Base-by-base conservation (phyloP, 306 rosid genomes). In the Dryas octopetala region DNA sequence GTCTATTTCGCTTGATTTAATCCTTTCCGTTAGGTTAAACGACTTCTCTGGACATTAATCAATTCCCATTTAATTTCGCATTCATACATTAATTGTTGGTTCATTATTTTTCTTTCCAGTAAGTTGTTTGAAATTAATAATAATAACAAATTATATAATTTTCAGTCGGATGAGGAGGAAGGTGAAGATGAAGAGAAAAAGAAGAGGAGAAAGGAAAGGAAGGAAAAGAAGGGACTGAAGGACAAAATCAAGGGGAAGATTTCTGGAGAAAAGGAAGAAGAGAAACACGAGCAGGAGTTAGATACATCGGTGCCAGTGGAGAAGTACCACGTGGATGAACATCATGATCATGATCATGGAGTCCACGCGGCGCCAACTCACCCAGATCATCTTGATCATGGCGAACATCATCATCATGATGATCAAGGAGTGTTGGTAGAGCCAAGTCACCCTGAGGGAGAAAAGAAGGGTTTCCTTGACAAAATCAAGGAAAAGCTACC, bases 401-500 rank as follows among this genome's bases (percentile, higher is more conserved):
- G 23, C 23, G 23, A 23, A 23, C 23, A 23, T 1, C 38, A n/a
- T 11, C 43, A 54, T 61, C 51, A 38, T 9, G 61, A 54, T 44
- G 57, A 68, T 23, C 23, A 23, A 23, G 23, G 23, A 23, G 23
- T 23, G 23, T 23, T 23, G 23, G 23, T 23, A 23, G 23, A 23
- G 23, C 23, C 23, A 23, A 23, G 23, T 23, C 23, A 23, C 23
- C 80, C 10, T 61, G 73, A 5, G 79, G 52, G 89, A 23, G 97
- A 93, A 10, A 93, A 91, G 88, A 93, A 93, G 81, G 98, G 98
- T 0, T 81, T 93, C 71, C 75, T 91, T 1, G 92, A 89, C 7
- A 93, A 93, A 48, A 91, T 93, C 12, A 93, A 93, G 89, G 97
- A 80, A 3, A 94, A 91, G 71, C 82, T 94, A 7, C 98, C 97